These are phyloP conservation scores for Leccinum variabile DNA, from an alignment of 1,284 basidiomycete genomes.

Conservation along the genomic window DNA sequence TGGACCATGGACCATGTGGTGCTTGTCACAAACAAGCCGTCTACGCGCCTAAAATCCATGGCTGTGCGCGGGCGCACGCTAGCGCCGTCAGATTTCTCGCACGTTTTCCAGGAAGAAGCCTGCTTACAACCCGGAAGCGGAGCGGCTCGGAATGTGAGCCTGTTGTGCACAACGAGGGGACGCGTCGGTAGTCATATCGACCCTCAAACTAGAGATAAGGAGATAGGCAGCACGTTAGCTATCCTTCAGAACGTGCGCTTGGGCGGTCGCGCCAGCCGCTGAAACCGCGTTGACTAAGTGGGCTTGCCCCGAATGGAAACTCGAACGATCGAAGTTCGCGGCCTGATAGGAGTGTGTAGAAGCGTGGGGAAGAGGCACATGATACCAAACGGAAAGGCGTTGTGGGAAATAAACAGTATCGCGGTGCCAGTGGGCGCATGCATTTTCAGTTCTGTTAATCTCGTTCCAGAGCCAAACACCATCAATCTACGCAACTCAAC, in stretches of 20 bases:
- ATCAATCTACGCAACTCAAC: slow-evolving; percentile 15
- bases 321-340: slow-evolving; percentile 16
- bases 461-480: not conserved
- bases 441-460: not conserved
- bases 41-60: not conserved
- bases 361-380: slow-evolving; percentile 21
- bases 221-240: slow-evolving; percentile 1
- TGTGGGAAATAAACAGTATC: slow-evolving; percentile 1
- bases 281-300: not conserved
- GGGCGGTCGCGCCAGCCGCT: slow-evolving; percentile 6
- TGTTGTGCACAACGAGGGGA: not conserved
- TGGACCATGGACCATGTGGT: slow-evolving; percentile 6
- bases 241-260: slow-evolving; percentile 4
- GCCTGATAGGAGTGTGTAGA: slow-evolving; percentile 14
- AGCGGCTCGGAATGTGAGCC: not conserved
- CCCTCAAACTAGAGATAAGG: not conserved
- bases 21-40: not conserved
- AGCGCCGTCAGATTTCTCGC: not conserved
- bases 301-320: slow-evolving; percentile 9
- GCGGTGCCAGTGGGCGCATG: slow-evolving; percentile 2
- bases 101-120: not conserved
- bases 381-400: not conserved
- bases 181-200: not conserved
- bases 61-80: not conserved
- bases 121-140: not conserved